Evolutionary conservation across 228 moss, liverwort and hornwort genomes (phyloP), one percentile per base, ranked within the genome.

Genomic region (Sphagnum magellanicum): DNA sequence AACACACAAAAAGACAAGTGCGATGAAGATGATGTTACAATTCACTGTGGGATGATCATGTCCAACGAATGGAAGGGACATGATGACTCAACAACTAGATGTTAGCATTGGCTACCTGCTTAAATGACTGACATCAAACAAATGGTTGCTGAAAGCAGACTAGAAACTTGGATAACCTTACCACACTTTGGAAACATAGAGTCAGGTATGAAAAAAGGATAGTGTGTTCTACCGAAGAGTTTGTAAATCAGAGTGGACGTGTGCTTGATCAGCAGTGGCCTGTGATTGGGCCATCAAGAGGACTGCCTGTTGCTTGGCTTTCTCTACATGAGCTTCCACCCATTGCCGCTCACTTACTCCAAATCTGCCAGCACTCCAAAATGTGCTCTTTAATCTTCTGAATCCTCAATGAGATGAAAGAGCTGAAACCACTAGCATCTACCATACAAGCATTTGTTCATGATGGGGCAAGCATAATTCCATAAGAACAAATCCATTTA

Each of bases 341-440:
- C 94, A 98, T 64, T 98, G 94, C 74, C 98, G 87, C 77, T 94
- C 98, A 74, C 98, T 98, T 60, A 94, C 94, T 71, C 98, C 94
- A 76, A 98, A 98, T 63, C 91, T 91, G 76, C 67, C 65, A 53
- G 52, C 32, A 32, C 32, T 32, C 32, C 32, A 32, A 32, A 32
- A 32, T 32, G 32, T 46, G 3, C 6, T 6, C 5, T 15, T n/a
- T 4, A 53, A 16, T 50, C 32, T 32, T 32, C 32, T 32, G 32
- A 32, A 32, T 32, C 32, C 32, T 32, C 61, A 4, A 68, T 16
- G 7, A 49, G 16, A 14, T 12, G 46, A 59, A 59, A 59, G 62
- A 32, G 10, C 52, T 49, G 9, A 68, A 15, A 11, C 15, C 59
- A 11, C 4, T 59, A 11, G 1, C 59, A 59, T 59, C 15, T 59